These are phyloP conservation scores for Starmerella powellii DNA, from an alignment of 805 yeast species.

Conservation along the genomic window DNA sequence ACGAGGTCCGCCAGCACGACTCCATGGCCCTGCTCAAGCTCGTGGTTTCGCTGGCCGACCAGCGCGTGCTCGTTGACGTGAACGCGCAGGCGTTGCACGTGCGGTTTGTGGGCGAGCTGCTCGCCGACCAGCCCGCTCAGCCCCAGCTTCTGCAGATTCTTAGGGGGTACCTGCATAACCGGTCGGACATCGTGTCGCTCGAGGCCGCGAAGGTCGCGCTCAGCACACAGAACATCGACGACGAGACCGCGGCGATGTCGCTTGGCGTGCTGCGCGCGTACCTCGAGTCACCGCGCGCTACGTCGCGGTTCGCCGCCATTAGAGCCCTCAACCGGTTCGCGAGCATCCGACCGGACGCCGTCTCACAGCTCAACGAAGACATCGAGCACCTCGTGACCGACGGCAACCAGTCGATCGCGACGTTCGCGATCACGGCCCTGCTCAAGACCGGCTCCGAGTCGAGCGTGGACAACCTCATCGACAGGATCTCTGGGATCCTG, in stretches of 20 bases:
- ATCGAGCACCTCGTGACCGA: slow-evolving; percentile 80
- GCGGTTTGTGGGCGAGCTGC: slow-evolving; percentile 48
- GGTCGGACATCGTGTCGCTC: slow-evolving; percentile 77
- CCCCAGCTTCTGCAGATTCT: slow-evolving; percentile 52
- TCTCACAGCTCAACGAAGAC: slow-evolving; percentile 62
- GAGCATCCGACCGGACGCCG: slow-evolving; percentile 62
- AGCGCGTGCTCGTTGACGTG: slow-evolving; percentile 56
- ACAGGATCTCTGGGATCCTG: slow-evolving; percentile 77
- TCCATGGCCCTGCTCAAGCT: slow-evolving; percentile 86
- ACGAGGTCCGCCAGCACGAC: slow-evolving; percentile 79
- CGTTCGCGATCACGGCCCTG: slow-evolving; percentile 92
- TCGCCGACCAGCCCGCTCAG: slow-evolving; percentile 55
- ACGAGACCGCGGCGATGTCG: slow-evolving; percentile 34
- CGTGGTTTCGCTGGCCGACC: slow-evolving; percentile 59
- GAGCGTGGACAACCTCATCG: slow-evolving; percentile 75
- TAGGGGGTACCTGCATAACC: slow-evolving; percentile 59
- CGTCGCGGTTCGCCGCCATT: slow-evolving; percentile 86
- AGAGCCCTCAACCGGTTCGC: slow-evolving; percentile 80
- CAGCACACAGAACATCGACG: slow-evolving; percentile 32
- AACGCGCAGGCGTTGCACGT: slow-evolving; percentile 77
- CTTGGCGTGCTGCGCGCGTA: slow-evolving; percentile 62
- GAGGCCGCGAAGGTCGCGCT: slow-evolving; percentile 78
- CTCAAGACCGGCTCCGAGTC: slow-evolving; percentile 89
- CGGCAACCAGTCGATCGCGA: slow-evolving; percentile 80
- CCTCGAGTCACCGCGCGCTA: slow-evolving; percentile 75